Evolutionary conservation across 2,329 filamentous ascomycete species (phyloP).

Genomic region (Cladorrhinum sp.): DNA sequence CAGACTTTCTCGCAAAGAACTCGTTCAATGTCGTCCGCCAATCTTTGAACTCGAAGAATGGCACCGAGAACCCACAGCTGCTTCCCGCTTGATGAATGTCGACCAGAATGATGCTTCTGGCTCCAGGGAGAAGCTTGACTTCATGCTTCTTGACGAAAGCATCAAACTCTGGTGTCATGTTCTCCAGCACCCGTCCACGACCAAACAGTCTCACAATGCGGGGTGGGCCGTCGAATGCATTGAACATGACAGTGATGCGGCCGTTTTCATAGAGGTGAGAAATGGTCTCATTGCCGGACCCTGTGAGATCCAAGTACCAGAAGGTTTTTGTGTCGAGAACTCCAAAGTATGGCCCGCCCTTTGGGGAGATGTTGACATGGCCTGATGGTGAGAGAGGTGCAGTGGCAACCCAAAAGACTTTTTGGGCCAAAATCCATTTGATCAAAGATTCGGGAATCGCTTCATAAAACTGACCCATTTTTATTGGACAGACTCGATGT

Average conservation of each 20-base stretch:
- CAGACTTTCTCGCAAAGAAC: slow-evolving; percentile 32
- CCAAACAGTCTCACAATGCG: slow-evolving; percentile 40
- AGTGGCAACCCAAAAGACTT: slow-evolving; percentile 73
- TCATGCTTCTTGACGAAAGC: slow-evolving; percentile 35
- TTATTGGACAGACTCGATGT: neutral
- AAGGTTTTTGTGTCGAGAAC: slow-evolving; percentile 34
- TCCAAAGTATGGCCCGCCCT: slow-evolving; percentile 54
- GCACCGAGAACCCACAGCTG: slow-evolving; percentile 42
- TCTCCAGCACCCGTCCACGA: slow-evolving; percentile 36
- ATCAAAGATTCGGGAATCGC: slow-evolving; percentile 42
- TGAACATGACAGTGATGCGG: slow-evolving; percentile 72
- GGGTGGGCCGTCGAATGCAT: slow-evolving; percentile 38
- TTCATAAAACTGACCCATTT: slow-evolving; percentile 30
- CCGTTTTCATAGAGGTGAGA: slow-evolving; percentile 74
- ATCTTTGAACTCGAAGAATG: slow-evolving; percentile 38
- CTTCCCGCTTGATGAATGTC: slow-evolving; percentile 39
- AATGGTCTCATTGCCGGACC: slow-evolving; percentile 74
- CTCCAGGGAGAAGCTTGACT: slow-evolving; percentile 31
- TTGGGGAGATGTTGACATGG: slow-evolving; percentile 76
- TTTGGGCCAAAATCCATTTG: slow-evolving; percentile 63
- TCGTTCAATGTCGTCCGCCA: slow-evolving; percentile 37
- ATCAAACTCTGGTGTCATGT: slow-evolving; percentile 31
- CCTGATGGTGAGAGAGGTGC: slow-evolving; percentile 61
- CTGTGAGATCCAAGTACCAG: slow-evolving; percentile 69
- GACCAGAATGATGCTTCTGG: slow-evolving; percentile 38